A percentile compares a stretch with the other conserved stretches of the same genome.
These are phyloP conservation scores for Candida loeiensis DNA, from an alignment of 805 yeast genomes.

Conservation along the genomic window DNA sequence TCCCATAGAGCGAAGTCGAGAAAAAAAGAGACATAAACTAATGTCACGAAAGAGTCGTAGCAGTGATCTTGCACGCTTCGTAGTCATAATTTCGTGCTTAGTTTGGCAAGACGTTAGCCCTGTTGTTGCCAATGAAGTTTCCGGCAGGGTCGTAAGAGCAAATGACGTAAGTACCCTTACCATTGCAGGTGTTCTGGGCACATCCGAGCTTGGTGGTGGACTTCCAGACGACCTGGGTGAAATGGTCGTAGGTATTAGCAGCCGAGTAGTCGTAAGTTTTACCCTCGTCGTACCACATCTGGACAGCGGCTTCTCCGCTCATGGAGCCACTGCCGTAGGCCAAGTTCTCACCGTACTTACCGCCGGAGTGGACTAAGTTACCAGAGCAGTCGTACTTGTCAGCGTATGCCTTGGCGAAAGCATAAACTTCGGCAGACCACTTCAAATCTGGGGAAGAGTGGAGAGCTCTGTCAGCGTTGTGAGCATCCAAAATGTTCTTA, in stretches of 20 bases:
- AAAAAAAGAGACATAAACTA: background rate
- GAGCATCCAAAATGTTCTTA: conserved; percentile 50
- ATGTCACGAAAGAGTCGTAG: conserved; percentile 1
- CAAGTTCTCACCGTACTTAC: conserved; percentile 38
- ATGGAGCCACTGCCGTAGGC: conserved; percentile 19
- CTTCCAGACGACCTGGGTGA: conserved; percentile 79
- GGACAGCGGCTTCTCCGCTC: conserved; percentile 28
- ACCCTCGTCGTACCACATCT: conserved; percentile 43
- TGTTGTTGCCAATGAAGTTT: conserved; percentile 49
- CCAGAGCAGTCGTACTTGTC: conserved; percentile 21
- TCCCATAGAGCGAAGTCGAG: background rate
- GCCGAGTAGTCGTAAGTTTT: conserved; percentile 20
- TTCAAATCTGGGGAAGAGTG: conserved; percentile 50
- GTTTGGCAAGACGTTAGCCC: conserved; percentile 12
- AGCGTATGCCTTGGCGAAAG: conserved; percentile 50
- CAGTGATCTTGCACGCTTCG: conserved; percentile 8
- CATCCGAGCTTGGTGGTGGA: conserved; percentile 63
- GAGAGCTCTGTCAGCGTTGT: conserved; percentile 53
- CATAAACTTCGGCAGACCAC: conserved; percentile 55
- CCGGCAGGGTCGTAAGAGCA: conserved; percentile 79
- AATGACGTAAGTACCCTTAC: conserved; percentile 56
- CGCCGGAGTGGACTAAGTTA: conserved; percentile 30
- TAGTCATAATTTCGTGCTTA: conserved; percentile 6
- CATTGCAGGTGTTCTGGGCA: conserved; percentile 58
- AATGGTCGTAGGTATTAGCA: conserved; percentile 51